Evolutionary conservation across 768 basidiomycete species (phyloP), one percentile per base, ranked within the genome.

Genomic region (Macrocybe gigantea): DNA sequence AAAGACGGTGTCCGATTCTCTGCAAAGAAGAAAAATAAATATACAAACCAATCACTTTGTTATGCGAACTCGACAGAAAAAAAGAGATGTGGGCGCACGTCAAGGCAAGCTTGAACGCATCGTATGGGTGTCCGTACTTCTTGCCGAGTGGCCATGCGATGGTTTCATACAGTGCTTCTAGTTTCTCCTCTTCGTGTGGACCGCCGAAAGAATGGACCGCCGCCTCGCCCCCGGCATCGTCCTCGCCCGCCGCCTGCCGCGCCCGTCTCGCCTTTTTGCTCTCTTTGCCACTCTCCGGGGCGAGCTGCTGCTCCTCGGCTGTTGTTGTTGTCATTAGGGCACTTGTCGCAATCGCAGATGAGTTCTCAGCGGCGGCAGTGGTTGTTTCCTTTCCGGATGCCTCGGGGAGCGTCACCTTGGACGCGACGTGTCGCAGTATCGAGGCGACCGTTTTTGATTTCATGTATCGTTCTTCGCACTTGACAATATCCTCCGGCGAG

Each of bases 381-480:
- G 58, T 54, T 5, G 55, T 60, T n/a, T 60, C 68, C n/a, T 60
- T 61, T 12, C 68, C 64, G 7, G 81, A 72, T 1, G 83, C 77
- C 22, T 22, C 22, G 22, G 22, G 22, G 22, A 22, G 22, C 22
- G 22, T 22, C n/a, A 88, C 61, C 61, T 89, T 89, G 10, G 88
- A 88, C 2, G 88, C 88, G 49, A 93, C 92, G 60, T 94, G 90
- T 12, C 92, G 80, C 68, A 93, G 82, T 64, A 95, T 93, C 8
- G 89, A 93, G 36, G 93, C 85, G 22, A 98, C 93, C 1, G 92
- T 84, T 71, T 96, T 96, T 11, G 91, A 93, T 70, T 99, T 99
- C 80, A 95, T 93, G 67, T 91, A 99, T 38, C 92, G 83, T 59
- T 97, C 95, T 64, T 98, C 95, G 70, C 96, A 98, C 69, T 96